These are phyloP conservation scores for Senecio squalidus DNA, from an alignment of 140 eudicot genomes.

Conservation along the genomic window DNA sequence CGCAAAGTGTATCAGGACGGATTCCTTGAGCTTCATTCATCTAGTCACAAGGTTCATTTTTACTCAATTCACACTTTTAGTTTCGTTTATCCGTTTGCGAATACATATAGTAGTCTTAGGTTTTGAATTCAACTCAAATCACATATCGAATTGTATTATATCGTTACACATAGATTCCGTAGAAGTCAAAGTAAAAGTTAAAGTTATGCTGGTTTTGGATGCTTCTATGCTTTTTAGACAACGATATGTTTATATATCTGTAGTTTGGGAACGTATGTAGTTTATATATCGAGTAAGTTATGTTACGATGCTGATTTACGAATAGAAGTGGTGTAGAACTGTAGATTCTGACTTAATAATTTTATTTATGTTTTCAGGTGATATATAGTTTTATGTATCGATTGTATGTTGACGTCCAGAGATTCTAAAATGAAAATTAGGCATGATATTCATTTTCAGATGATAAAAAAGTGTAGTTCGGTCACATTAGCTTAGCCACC, in stretches of 20 bases:
- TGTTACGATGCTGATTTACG: slow-evolving; percentile 4
- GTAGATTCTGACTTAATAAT: no score
- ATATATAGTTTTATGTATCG: background rate
- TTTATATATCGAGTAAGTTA: background rate
- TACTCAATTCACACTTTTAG: background rate
- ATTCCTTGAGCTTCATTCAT: slow-evolving; percentile 39
- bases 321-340: background rate
- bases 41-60: slow-evolving; percentile 34
- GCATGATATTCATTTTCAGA: background rate
- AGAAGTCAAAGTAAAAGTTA: no score
- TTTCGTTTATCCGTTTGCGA: slow-evolving; percentile 1
- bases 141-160: no score
- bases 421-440: background rate
- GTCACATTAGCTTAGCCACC: background rate
- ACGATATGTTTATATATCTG: no score
- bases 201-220: no score
- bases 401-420: background rate
- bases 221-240: no score
- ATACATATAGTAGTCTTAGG: background rate
- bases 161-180: no score
- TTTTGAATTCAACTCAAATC: no score
- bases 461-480: slow-evolving; percentile 8
- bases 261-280: no score
- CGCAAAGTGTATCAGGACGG: slow-evolving; percentile 88
- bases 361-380: background rate